These are phyloP conservation scores for Asterophora lycoperdoides DNA, from an alignment of 768 basidiomycete genomes.

Conservation along the genomic window DNA sequence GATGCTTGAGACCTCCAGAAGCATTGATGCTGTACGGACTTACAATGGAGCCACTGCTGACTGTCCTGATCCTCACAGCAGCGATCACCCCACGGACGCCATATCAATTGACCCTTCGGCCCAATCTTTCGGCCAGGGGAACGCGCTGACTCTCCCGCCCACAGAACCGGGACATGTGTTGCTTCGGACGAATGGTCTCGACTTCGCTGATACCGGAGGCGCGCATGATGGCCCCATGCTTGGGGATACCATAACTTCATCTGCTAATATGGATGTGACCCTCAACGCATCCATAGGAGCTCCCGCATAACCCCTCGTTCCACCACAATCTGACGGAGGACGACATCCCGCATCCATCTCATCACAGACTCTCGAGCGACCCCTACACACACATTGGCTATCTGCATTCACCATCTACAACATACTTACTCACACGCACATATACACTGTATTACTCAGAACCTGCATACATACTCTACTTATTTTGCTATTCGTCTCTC, in stretches of 20 bases:
- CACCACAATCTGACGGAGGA: neutral
- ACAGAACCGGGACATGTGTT: too few species aligned
- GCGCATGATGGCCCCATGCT: constrained; percentile 6
- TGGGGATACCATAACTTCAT: constrained; percentile 1
- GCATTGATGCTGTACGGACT: constrained; percentile 1
- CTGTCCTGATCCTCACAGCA: neutral
- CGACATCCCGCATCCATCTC: neutral
- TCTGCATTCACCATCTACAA: constrained; percentile 10
- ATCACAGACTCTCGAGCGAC: neutral
- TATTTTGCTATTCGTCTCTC: constrained; percentile 4
- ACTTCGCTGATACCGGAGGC: neutral
- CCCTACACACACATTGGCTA: neutral
- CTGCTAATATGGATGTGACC: constrained; percentile 13
- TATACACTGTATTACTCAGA: constrained; percentile 9
- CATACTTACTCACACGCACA: constrained; percentile 7
- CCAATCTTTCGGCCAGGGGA: too few species aligned
- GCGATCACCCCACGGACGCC: neutral
- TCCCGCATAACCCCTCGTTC: constrained; percentile 8
- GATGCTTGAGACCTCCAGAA: neutral
- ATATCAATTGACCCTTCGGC: neutral
- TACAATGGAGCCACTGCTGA: constrained; percentile 1
- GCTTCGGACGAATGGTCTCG: neutral
- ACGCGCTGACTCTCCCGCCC: too few species aligned
- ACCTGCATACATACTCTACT: constrained; percentile 9
- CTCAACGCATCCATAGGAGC: constrained; percentile 7